Percentiles rank a stretch among this genome's conserved stretches.
These are phyloP conservation scores for Aegilops speltoides DNA, from an alignment of 176 grass and related monocot species.

Conservation along the genomic window DNA sequence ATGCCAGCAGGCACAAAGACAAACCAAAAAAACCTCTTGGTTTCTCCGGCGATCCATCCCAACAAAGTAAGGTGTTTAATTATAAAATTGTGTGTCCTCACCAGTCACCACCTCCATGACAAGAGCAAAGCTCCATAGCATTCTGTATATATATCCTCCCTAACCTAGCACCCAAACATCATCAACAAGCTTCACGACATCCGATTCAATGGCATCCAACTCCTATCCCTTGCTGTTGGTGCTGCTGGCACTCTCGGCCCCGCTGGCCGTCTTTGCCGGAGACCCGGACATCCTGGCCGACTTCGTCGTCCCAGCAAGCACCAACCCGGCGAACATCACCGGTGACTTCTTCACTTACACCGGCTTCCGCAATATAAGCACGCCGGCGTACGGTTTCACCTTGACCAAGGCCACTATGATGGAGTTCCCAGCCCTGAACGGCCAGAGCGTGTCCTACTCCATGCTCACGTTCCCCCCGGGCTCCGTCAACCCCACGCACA, in stretches of 20 bases:
- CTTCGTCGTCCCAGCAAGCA: not conserved
- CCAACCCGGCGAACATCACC: not conserved
- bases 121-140: not conserved
- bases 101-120: not conserved
- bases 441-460: not conserved
- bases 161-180: not conserved
- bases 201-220: not conserved
- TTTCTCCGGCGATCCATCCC: no score
- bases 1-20: no score
- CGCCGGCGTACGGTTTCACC: not conserved
- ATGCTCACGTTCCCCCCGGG: not conserved
- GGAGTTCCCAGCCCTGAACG: not conserved
- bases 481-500: not conserved
- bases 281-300: conserved; percentile 35
- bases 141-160: not conserved
- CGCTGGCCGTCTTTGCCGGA: not conserved
- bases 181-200: not conserved
- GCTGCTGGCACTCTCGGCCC: not conserved
- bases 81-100: not conserved
- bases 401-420: not conserved
- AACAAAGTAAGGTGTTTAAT: no score
- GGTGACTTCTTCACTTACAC: conserved; percentile 21
- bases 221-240: not conserved
- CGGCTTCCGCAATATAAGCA: not conserved
- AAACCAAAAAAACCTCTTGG: no score